Conservation (phyloP, 805 yeast species). For the Candida piceae region DNA sequence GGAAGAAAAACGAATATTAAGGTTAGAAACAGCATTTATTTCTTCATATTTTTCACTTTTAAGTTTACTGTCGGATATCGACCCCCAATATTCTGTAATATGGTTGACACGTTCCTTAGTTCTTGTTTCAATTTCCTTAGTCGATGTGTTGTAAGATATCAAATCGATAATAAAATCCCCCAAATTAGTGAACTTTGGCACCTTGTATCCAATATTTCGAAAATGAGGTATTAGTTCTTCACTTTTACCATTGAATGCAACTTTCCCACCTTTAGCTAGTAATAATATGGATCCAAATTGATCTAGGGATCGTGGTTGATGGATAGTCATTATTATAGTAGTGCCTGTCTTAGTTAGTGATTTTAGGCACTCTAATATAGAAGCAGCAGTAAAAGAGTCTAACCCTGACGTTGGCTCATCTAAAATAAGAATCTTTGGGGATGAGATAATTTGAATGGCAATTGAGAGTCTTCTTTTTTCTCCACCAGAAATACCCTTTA, state of each 20-base stretch:
- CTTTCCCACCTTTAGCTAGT: slow-evolving; percentile 61
- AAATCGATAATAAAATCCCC: slow-evolving; percentile 58
- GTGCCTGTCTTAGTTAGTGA: slow-evolving; percentile 56
- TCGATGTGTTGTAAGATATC: slow-evolving; percentile 52
- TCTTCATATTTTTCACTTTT: neutral
- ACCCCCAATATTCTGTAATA: slow-evolving; percentile 36
- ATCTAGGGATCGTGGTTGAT: slow-evolving; percentile 72
- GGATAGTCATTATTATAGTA: slow-evolving; percentile 71
- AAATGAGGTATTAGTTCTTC: slow-evolving; percentile 45
- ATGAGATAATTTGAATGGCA: slow-evolving; percentile 70
- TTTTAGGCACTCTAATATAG: slow-evolving; percentile 57
- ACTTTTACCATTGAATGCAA: slow-evolving; percentile 42
- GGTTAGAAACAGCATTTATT: too few species aligned
- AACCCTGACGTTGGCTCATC: slow-evolving; percentile 91
- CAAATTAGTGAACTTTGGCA: slow-evolving; percentile 51
- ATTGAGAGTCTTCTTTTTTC: slow-evolving; percentile 74
- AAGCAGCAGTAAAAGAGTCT: slow-evolving; percentile 75
- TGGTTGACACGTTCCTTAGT: slow-evolving; percentile 36
- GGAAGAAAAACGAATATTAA: slow-evolving; percentile 12
- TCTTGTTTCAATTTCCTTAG: slow-evolving; percentile 34
- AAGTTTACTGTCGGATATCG: too few species aligned
- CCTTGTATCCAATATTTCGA: slow-evolving; percentile 35
- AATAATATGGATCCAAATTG: slow-evolving; percentile 65
- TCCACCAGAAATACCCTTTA: slow-evolving; percentile 75
- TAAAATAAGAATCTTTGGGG: slow-evolving; percentile 69